These are phyloP conservation scores for Neofusicoccum parvum DNA, from an alignment of 2,329 filamentous ascomycete genomes.

Conservation along the genomic window DNA sequence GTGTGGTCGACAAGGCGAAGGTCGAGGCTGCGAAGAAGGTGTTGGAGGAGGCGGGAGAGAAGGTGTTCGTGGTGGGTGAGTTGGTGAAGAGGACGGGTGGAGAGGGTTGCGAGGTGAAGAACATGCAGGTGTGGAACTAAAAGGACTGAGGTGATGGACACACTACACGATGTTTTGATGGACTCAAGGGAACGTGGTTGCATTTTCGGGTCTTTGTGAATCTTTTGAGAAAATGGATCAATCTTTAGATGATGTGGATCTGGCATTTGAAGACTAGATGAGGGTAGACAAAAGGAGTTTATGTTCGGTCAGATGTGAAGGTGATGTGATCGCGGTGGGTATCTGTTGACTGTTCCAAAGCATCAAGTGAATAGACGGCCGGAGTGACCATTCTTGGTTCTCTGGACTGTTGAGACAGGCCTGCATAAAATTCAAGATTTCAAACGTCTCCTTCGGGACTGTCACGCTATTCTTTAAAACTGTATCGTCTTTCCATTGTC, in stretches of 20 bases:
- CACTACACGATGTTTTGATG: too few relatives aligned
- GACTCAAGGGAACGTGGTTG: not conserved
- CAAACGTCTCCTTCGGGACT: too few relatives aligned
- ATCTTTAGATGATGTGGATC: not conserved
- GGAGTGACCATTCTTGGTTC: too few relatives aligned
- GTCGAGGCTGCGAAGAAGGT: constrained; percentile 62
- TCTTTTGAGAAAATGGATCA: not conserved
- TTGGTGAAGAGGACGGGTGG: constrained; percentile 61
- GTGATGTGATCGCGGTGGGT: too few relatives aligned
- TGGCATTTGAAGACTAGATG: not conserved
- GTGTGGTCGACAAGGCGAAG: constrained; percentile 70
- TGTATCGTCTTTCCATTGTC: too few relatives aligned
- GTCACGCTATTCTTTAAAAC: too few relatives aligned
- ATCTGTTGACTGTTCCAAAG: too few relatives aligned
- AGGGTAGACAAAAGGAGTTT: not conserved
- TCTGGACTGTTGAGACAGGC: too few relatives aligned
- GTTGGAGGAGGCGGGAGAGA: constrained; percentile 71
- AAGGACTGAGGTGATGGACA: not conserved
- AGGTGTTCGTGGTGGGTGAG: constrained; percentile 73
- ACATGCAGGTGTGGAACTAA: constrained; percentile 54
- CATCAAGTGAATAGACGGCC: too few relatives aligned
- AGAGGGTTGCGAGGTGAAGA: constrained; percentile 64
- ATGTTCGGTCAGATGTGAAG: not conserved
- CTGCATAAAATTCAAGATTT: too few relatives aligned
- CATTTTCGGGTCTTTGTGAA: not conserved